phyloP scores from a whole-genome alignment of 768 basidiomycete species.

The Podaxis pistillaris region DNA sequence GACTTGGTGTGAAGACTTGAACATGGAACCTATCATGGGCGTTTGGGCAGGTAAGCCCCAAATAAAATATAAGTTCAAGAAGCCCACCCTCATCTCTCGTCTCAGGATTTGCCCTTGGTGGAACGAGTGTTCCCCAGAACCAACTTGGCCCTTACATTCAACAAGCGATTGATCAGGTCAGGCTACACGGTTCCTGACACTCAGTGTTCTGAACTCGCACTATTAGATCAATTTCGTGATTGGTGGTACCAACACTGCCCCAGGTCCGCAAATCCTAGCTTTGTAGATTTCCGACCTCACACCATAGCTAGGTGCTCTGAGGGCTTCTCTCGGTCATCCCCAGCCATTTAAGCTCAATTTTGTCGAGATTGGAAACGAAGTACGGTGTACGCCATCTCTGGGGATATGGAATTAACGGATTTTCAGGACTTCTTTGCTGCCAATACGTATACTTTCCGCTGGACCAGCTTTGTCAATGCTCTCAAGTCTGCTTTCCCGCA shows the following conservation, averaged over 20 bases:
- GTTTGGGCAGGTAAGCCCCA: conserved; percentile 48
- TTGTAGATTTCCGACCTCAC: neutral
- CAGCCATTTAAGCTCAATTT: conserved; percentile 49
- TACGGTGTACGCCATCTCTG: conserved; percentile 14
- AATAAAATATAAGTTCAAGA: neutral
- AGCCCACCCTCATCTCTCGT: neutral
- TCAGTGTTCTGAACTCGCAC: neutral
- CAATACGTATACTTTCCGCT: conserved; percentile 49
- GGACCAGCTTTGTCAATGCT: conserved; percentile 45
- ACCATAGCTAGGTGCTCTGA: conserved; percentile 37
- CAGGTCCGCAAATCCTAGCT: conserved; percentile 25
- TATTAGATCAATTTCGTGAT: conserved; percentile 58
- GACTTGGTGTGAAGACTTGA: conserved; percentile 56
- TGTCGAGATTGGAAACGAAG: conserved; percentile 60
- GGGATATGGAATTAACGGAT: neutral
- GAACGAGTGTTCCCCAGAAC: conserved; percentile 41
- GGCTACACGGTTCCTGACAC: neutral
- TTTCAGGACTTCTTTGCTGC: conserved; percentile 30
- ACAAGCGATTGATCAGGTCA: conserved; percentile 54
- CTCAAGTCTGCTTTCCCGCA: conserved; percentile 49
- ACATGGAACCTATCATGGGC: conserved; percentile 63
- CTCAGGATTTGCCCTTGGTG: conserved; percentile 50
- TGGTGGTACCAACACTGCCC: conserved; percentile 42
- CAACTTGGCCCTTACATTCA: conserved; percentile 52
- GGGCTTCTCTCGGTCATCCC: conserved; percentile 54